phyloP scores from a whole-genome alignment of 805 yeast genomes.

The Wickerhamomyces alni region DNA sequence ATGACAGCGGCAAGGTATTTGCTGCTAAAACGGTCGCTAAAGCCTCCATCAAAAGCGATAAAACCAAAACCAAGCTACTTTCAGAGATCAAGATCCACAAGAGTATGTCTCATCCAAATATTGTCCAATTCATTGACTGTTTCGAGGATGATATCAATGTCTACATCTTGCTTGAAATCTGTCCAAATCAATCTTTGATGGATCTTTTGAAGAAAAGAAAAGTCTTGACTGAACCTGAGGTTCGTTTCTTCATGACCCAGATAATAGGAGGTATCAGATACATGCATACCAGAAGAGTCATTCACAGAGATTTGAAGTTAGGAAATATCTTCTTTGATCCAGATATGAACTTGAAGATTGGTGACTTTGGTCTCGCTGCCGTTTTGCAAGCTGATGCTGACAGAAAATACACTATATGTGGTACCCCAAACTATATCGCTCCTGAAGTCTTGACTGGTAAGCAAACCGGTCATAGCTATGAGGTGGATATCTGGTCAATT shows the following conservation, averaged over 20 bases:
- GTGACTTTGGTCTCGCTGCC: slow-evolving; percentile 98
- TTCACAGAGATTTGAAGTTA: slow-evolving; percentile 92
- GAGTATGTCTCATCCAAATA: slow-evolving; percentile 79
- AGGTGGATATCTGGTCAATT: slow-evolving; percentile 96
- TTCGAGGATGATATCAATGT: slow-evolving; percentile 96
- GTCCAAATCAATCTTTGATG: slow-evolving; percentile 93
- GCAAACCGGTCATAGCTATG: slow-evolving; percentile 83
- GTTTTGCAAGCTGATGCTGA: slow-evolving; percentile 67
- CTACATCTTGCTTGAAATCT: slow-evolving; percentile 86
- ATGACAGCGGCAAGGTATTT: slow-evolving; percentile 75
- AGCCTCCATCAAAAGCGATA: slow-evolving; percentile 84
- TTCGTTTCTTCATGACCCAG: slow-evolving; percentile 83
- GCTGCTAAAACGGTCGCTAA: slow-evolving; percentile 99
- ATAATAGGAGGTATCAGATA: slow-evolving; percentile 91
- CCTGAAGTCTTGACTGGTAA: slow-evolving; percentile 95
- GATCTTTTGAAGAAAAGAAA: slow-evolving; percentile 84
- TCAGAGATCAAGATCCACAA: slow-evolving; percentile 96
- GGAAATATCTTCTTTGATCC: slow-evolving; percentile 95
- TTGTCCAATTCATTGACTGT: slow-evolving; percentile 91
- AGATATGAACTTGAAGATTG: slow-evolving; percentile 89
- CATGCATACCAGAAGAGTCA: slow-evolving; percentile 85
- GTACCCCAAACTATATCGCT: slow-evolving; percentile 98
- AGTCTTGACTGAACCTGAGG: slow-evolving; percentile 86
- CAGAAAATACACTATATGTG: slow-evolving; percentile 90
- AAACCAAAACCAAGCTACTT: slow-evolving; percentile 75